These are phyloP conservation scores for Pleurotus sapidus DNA, from an alignment of 768 basidiomycete species.

Conservation along the genomic window DNA sequence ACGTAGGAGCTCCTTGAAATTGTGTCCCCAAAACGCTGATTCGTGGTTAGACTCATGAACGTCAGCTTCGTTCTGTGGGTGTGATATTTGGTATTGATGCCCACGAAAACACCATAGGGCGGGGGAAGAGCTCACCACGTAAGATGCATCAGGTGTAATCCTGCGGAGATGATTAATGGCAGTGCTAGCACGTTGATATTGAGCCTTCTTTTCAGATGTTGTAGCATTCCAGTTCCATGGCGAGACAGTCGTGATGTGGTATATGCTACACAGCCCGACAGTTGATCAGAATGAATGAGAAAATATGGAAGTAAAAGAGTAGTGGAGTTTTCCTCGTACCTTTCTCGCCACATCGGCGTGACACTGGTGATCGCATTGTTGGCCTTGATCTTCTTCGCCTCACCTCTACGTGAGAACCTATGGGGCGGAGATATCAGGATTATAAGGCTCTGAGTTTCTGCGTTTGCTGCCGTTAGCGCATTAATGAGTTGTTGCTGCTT, in stretches of 20 bases:
- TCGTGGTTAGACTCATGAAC: conserved; percentile 44
- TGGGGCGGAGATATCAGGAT: conserved; percentile 38
- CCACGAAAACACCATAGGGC: not conserved
- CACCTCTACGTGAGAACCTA: conserved; percentile 27
- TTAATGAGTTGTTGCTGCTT: conserved; percentile 28
- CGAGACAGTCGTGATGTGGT: conserved; percentile 41
- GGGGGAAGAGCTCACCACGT: conserved; percentile 29
- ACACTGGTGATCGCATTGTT: conserved; percentile 25
- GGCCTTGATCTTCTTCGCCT: conserved; percentile 20
- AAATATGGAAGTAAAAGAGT: not conserved
- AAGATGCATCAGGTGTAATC: conserved; percentile 44
- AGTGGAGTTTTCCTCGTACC: not conserved
- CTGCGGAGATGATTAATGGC: conserved; percentile 37
- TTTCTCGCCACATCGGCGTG: conserved; percentile 37
- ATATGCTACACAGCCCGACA: conserved; percentile 26
- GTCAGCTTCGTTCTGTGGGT: conserved; percentile 43
- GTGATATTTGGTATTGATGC: not conserved
- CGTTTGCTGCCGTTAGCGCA: conserved; percentile 31
- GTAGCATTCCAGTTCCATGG: conserved; percentile 48
- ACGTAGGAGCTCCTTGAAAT: conserved; percentile 34
- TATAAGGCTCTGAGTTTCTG: conserved; percentile 35
- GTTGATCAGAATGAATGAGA: not conserved
- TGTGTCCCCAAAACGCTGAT: conserved; percentile 42
- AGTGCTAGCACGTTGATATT: conserved; percentile 30
- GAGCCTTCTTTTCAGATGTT: conserved; percentile 25